Conservation (phyloP, 192 early-diverging fungal species). For the Coemansia erecta region DNA sequence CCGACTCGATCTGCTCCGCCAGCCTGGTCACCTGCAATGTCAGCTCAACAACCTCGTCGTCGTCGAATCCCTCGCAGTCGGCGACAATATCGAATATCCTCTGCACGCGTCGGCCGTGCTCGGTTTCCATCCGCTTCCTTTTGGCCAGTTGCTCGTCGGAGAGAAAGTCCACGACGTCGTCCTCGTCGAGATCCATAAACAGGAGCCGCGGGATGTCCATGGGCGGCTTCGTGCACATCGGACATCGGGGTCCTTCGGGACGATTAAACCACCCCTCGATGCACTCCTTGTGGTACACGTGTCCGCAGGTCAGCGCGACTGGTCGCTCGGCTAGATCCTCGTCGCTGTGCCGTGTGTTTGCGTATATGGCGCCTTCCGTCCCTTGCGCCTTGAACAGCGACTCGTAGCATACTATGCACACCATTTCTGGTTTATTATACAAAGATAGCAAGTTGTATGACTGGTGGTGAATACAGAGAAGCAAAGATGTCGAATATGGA, state of each 20-base stretch:
- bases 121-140: slow-evolving; percentile 1
- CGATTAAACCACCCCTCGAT: slow-evolving; percentile 11
- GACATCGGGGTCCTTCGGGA: not conserved
- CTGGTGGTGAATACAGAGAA: not conserved
- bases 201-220: not conserved
- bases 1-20: no score
- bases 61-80: no score
- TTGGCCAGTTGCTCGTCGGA: not conserved
- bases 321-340: not conserved
- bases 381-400: slow-evolving; percentile 13
- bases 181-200: slow-evolving; percentile 9
- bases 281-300: slow-evolving; percentile 21
- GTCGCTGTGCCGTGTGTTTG: not conserved
- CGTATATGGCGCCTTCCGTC: not conserved
- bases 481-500: not conserved
- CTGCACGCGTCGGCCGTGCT: not conserved
- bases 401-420: slow-evolving; percentile 16
- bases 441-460: not conserved
- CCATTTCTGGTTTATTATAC: not conserved
- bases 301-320: slow-evolving; percentile 18
- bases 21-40: no score
- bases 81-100: not conserved
- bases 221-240: slow-evolving; percentile 5
- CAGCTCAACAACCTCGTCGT: no score
- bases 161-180: not conserved